Evolutionary conservation across 345 rosid genomes (phyloP).

Genomic region (Boechera divaricarpa): DNA sequence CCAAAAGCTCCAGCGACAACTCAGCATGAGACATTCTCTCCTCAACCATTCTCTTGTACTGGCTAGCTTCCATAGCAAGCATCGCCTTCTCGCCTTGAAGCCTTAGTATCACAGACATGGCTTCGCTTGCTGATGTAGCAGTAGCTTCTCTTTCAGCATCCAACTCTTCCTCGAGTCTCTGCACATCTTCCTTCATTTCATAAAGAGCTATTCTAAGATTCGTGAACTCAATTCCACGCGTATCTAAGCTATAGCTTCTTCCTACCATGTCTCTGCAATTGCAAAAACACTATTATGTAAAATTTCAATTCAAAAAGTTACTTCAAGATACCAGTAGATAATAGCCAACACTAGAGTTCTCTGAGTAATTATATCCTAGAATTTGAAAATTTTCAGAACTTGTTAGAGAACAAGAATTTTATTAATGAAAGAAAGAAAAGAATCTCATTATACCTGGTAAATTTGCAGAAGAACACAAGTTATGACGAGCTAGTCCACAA

Average conservation of each 20-base stretch:
- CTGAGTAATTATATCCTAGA: neutral
- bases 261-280: constrained; percentile 51
- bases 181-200: constrained; percentile 66
- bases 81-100: constrained; percentile 80
- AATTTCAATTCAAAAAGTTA: neutral
- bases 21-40: constrained; percentile 73
- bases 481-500: neutral
- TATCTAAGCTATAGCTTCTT: constrained; percentile 34
- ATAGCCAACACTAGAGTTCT: neutral
- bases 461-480: constrained; percentile 19
- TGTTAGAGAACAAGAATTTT: neutral
- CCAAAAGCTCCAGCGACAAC: constrained; percentile 58
- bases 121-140: constrained; percentile 70
- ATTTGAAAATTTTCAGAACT: neutral
- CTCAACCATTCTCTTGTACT: constrained; percentile 83
- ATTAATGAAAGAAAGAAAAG: neutral
- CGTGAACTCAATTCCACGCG: constrained; percentile 41
- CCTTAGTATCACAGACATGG: constrained; percentile 75
- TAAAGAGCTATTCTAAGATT: constrained; percentile 57
- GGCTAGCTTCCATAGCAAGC: constrained; percentile 80
- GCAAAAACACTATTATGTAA: neutral
- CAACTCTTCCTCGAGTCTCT: constrained; percentile 62
- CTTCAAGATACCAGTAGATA: neutral
- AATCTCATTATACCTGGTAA: constrained; percentile 17
- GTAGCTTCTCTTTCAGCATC: constrained; percentile 85